These are phyloP conservation scores for Xerocomellus intermedius DNA, from an alignment of 768 basidiomycete species.

Conservation along the genomic window DNA sequence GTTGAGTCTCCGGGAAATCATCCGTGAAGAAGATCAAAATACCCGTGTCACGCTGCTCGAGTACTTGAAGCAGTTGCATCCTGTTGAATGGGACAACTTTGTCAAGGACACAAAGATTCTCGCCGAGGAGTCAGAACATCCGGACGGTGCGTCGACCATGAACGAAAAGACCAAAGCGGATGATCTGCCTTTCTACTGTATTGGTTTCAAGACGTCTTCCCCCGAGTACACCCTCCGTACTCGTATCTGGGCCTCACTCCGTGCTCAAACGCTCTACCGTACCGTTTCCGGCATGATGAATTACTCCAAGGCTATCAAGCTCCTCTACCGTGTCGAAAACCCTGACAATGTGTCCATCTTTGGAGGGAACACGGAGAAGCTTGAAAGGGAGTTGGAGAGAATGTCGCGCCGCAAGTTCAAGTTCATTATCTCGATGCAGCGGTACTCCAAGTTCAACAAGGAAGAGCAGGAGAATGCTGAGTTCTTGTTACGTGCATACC, in stretches of 20 bases:
- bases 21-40: conserved; percentile 94
- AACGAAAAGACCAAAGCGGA: conserved; percentile 87
- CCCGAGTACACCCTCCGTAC: conserved; percentile 99
- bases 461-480: conserved; percentile 99
- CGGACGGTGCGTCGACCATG: conserved; percentile 47
- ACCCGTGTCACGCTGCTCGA: conserved; percentile 97
- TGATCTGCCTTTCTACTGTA: conserved; percentile 98
- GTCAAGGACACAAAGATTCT: conserved; percentile 99
- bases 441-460: conserved; percentile 98
- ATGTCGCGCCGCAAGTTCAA: conserved; percentile 99
- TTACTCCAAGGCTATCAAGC: conserved; percentile 99
- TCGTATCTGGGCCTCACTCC: conserved; percentile 98
- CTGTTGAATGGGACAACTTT: conserved; percentile 99
- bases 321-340: conserved; percentile 97
- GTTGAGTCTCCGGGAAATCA: conserved; percentile 94
- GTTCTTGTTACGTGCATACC: conserved; percentile 95
- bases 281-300: conserved; percentile 99
- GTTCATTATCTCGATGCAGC: conserved; percentile 97
- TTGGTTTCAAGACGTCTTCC: conserved; percentile 98
- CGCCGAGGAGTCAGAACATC: conserved; percentile 77
- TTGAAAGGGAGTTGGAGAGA: conserved; percentile 93
- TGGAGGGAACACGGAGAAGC: conserved; percentile 92
- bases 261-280: conserved; percentile 96
- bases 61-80: conserved; percentile 97
- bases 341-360: conserved; percentile 96